These are phyloP conservation scores for Solanum lignicaule DNA, from an alignment of 257 asterid species.

Conservation along the genomic window DNA sequence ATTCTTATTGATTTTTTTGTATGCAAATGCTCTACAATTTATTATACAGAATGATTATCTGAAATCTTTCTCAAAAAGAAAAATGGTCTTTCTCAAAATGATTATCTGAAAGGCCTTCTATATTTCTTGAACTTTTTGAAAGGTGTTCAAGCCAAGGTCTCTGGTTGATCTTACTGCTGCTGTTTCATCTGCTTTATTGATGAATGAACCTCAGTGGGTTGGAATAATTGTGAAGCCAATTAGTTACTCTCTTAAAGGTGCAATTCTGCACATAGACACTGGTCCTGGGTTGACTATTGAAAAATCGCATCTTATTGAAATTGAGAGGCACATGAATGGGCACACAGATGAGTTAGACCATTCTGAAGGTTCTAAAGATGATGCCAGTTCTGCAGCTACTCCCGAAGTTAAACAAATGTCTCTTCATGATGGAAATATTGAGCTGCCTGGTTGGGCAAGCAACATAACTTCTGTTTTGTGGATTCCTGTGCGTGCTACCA, in stretches of 20 bases:
- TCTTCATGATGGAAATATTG: constrained; percentile 56
- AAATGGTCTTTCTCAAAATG: neutral
- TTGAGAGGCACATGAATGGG: constrained; percentile 46
- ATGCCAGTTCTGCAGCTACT: constrained; percentile 19
- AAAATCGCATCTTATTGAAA: constrained; percentile 55
- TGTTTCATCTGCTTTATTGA: constrained; percentile 88
- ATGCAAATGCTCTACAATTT: neutral
- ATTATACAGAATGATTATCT: neutral
- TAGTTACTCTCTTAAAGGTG: constrained; percentile 78
- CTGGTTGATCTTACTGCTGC: constrained; percentile 96
- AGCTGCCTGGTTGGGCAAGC: constrained; percentile 87
- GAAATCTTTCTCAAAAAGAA: neutral
- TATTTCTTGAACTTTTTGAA: neutral
- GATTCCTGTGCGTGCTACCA: constrained; percentile 74
- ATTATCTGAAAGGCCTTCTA: neutral
- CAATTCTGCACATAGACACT: constrained; percentile 73
- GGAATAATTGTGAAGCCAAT: constrained; percentile 80
- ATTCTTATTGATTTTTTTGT: neutral
- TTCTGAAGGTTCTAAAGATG: constrained; percentile 9
- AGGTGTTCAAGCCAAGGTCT: constrained; percentile 91
- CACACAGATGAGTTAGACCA: constrained; percentile 15
- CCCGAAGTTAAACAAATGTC: constrained; percentile 44
- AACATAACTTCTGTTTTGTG: constrained; percentile 68
- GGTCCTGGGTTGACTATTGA: constrained; percentile 96
- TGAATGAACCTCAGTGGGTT: constrained; percentile 92